These are phyloP conservation scores for Coemansia sp. DNA, from an alignment of 192 early-diverging fungal genomes.

Conservation along the genomic window DNA sequence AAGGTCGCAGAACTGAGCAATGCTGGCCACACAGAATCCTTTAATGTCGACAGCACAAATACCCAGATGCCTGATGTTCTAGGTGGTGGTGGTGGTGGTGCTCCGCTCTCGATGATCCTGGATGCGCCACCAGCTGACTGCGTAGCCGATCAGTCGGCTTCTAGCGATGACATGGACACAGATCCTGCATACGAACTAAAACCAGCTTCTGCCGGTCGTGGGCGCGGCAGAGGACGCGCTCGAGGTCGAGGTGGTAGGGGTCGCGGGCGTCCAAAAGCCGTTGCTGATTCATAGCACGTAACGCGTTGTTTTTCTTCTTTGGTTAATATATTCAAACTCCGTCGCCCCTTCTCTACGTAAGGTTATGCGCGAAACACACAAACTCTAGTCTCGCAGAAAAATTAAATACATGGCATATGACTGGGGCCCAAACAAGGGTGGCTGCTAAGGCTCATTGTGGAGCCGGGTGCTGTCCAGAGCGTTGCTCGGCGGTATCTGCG, in stretches of 20 bases:
- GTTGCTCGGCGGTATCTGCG: not conserved
- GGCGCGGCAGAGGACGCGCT: constrained; percentile 36
- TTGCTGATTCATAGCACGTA: not conserved
- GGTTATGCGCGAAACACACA: too few relatives aligned
- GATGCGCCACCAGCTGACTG: constrained; percentile 24
- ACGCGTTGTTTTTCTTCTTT: not conserved
- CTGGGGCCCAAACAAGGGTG: too few relatives aligned
- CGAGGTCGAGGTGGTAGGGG: constrained; percentile 41
- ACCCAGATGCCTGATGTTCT: constrained; percentile 10
- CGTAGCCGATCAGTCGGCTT: constrained; percentile 26
- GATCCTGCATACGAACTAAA: constrained; percentile 25
- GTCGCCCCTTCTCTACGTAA: too few relatives aligned
- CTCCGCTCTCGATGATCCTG: constrained; percentile 50
- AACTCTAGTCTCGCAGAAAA: too few relatives aligned
- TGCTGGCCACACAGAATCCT: not conserved
- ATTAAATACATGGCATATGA: too few relatives aligned
- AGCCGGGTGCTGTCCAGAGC: too few relatives aligned
- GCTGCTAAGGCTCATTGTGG: too few relatives aligned
- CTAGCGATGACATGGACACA: constrained; percentile 25
- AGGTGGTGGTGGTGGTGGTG: constrained; percentile 52
- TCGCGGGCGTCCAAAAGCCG: constrained; percentile 15
- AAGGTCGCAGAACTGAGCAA: constrained; percentile 41
- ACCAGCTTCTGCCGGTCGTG: constrained; percentile 21
- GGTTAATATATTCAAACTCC: not conserved
- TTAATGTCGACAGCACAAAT: not conserved